These are phyloP conservation scores for Rhodotorula paludigena DNA, from an alignment of 768 basidiomycete genomes.

Conservation along the genomic window DNA sequence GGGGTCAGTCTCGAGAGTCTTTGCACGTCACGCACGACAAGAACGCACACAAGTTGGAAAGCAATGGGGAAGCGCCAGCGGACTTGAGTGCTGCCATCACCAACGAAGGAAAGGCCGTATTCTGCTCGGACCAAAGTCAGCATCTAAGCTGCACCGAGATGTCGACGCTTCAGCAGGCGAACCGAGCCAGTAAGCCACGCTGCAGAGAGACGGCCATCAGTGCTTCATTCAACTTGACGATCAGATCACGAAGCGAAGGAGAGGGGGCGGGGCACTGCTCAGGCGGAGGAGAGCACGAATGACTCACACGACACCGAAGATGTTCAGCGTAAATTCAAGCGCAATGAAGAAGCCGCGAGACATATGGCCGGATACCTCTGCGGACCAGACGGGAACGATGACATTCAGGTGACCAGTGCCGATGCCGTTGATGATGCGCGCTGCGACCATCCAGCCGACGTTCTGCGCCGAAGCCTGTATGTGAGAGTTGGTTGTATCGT, in stretches of 20 bases:
- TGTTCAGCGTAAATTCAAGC: constrained; percentile 39
- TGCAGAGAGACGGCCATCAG: too few species aligned
- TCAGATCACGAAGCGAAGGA: too few species aligned
- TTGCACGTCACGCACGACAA: not conserved
- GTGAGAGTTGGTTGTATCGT: too few species aligned
- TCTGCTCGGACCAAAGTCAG: not conserved
- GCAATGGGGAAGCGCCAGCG: constrained; percentile 39
- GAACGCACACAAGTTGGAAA: constrained; percentile 38
- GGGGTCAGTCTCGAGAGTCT: too few species aligned
- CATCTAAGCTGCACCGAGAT: not conserved
- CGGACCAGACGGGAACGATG: constrained; percentile 43
- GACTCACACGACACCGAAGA: constrained; percentile 15
- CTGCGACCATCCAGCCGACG: constrained; percentile 40
- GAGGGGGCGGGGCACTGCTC: too few species aligned
- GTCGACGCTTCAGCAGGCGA: not conserved
- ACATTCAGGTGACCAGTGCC: constrained; percentile 41
- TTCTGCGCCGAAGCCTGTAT: constrained; percentile 37
- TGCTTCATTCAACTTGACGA: too few species aligned
- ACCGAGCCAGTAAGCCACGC: constrained; percentile 42
- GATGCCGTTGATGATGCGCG: constrained; percentile 38
- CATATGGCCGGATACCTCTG: constrained; percentile 40
- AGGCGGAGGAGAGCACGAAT: not conserved
- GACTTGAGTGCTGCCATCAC: constrained; percentile 15
- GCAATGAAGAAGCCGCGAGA: constrained; percentile 40
- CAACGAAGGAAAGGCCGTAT: constrained; percentile 18